These are phyloP conservation scores for Apiosordaria backusii DNA, from an alignment of 495 filamentous ascomycete species.

Conservation along the genomic window DNA sequence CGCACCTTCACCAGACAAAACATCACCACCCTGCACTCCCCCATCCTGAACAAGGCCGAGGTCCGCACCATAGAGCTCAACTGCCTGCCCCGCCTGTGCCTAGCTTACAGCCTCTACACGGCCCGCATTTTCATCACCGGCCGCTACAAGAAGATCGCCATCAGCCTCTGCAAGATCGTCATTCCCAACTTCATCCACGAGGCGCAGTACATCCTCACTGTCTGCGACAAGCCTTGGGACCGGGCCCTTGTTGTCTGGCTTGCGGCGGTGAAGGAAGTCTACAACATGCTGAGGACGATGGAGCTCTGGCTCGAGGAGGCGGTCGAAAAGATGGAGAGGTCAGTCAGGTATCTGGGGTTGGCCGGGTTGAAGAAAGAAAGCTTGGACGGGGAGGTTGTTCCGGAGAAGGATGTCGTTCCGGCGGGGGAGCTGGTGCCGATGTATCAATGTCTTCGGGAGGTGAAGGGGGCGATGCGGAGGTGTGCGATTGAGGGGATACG, in stretches of 20 bases:
- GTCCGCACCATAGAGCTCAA: not conserved
- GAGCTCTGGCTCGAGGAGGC: not conserved
- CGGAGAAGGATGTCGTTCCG: not conserved
- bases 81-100: not conserved
- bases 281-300: not conserved
- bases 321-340: not conserved
- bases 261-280: not conserved
- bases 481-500: not conserved
- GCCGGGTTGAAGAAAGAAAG: not conserved
- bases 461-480: not conserved
- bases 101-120: not conserved
- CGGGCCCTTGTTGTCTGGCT: not conserved
- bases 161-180: not conserved
- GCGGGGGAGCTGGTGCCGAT: not conserved
- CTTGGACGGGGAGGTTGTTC: no score
- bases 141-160: not conserved
- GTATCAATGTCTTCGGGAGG: not conserved
- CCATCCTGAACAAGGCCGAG: not conserved
- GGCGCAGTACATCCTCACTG: not conserved
- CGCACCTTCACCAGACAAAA: not conserved
- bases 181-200: no score
- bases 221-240: not conserved
- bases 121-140: not conserved
- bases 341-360: not conserved
- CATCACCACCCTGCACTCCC: not conserved